Evolutionary conservation across 108 stramenopile genomes (phyloP), one percentile per base, ranked within the genome.

Genomic region (Stephanodiscus minutulus): DNA sequence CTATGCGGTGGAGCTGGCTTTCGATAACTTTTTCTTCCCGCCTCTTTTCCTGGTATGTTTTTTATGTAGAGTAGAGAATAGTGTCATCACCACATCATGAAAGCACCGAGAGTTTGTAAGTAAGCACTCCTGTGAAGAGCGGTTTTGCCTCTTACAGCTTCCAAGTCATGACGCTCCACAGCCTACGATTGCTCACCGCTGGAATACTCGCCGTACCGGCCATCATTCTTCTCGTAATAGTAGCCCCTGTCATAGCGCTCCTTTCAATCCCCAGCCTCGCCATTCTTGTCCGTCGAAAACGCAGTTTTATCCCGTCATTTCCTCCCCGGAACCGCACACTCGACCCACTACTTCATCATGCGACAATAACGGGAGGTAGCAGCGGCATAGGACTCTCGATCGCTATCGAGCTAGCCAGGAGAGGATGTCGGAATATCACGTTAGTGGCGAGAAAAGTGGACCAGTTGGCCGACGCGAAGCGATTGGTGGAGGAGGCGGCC

Each of bases 351-450:
- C 76, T 79, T 28, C 56, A 70, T 53, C 96, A 93, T 58, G 92
- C 90, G 22, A 67, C 95, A 35, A 80, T 97, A 27, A 89, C 91
- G 8, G 96, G 96, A 28, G 96, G 96, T 39, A 79, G 76, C 43
- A 83, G 77, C 48, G 96, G 96, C 12, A 97, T 97, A 67, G 96
- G 96, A 24, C 73, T 93, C 39, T 73, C 84, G 9, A 72, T 96
- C 52, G 94, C 90, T 9, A 52, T 81, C 48, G 86, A 90, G 44
- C 78, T 88, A 33, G 85, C 83, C 1, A 74, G 77, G 68, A 61
- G 66, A 59, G 83, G 84, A 17, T 78, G 90, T 64, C 48, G 25
- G 5, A 49, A 86, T 24, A 85, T 97, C 21, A 92, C 91, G 7
- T 59, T 97, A 6, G 21, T 95, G 21, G 96, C 94, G 9, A 68